These are phyloP conservation scores for Pulveroboletus ravenelii DNA, from an alignment of 768 basidiomycete species.

Conservation along the genomic window DNA sequence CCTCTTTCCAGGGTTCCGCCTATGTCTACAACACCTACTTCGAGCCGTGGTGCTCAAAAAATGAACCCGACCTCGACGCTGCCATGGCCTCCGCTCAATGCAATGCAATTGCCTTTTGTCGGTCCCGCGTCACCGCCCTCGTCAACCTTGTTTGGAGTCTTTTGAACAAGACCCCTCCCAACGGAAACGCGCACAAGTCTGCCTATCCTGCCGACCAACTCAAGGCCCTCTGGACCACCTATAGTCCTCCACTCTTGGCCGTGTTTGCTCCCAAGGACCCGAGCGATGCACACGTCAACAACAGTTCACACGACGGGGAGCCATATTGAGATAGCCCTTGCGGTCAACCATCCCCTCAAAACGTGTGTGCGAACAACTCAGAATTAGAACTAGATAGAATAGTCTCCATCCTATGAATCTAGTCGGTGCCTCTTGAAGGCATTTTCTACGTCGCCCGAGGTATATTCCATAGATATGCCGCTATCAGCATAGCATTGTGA, in stretches of 20 bases:
- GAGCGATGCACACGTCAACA: slow-evolving; percentile 9
- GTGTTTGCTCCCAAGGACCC: slow-evolving; percentile 18
- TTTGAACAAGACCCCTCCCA: slow-evolving; percentile 36
- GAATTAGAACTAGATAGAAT: slow-evolving; percentile 4
- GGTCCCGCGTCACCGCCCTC: slow-evolving; percentile 44
- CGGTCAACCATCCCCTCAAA: neutral
- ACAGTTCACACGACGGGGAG: neutral
- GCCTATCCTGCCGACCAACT: slow-evolving; percentile 28
- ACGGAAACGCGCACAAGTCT: slow-evolving; percentile 20
- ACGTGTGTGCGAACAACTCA: slow-evolving; percentile 7
- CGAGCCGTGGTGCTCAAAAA: slow-evolving; percentile 53
- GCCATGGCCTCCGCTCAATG: slow-evolving; percentile 50
- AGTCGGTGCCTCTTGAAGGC: slow-evolving; percentile 67
- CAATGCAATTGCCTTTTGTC: slow-evolving; percentile 52
- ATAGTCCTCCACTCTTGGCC: slow-evolving; percentile 37
- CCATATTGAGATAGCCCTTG: slow-evolving; percentile 7
- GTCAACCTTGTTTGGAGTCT: slow-evolving; percentile 44
- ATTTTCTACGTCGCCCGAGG: slow-evolving; percentile 65
- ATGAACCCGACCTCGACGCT: slow-evolving; percentile 59
- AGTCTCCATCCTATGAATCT: slow-evolving; percentile 15
- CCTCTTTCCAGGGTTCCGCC: slow-evolving; percentile 52
- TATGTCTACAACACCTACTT: slow-evolving; percentile 59
- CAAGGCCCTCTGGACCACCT: slow-evolving; percentile 38
- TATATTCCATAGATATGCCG: slow-evolving; percentile 71
- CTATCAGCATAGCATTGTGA: slow-evolving; percentile 74